Evolutionary conservation across 2,329 filamentous ascomycete genomes (phyloP).

Genomic region (Talaromyces sp.): DNA sequence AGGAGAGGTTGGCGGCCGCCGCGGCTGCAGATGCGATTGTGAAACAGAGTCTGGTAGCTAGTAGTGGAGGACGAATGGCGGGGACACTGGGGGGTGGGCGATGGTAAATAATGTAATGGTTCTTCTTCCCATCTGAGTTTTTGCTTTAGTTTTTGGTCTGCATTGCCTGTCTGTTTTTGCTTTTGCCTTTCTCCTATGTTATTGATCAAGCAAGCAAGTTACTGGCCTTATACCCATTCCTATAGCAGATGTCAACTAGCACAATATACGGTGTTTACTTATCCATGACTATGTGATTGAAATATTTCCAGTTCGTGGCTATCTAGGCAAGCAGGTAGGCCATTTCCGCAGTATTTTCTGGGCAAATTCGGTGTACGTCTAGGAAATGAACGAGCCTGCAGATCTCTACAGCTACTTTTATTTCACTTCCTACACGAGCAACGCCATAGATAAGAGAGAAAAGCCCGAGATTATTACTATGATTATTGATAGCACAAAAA

Average conservation of each 20-base stretch:
- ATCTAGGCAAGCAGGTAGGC: too few relatives aligned
- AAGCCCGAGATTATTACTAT: constrained; percentile 8
- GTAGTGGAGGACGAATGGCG: constrained; percentile 52
- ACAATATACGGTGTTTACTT: not conserved
- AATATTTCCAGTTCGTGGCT: not conserved
- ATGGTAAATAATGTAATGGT: constrained; percentile 8
- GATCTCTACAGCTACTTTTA: too few relatives aligned
- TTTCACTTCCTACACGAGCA: not conserved
- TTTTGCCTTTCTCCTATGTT: not conserved
- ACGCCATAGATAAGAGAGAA: not conserved
- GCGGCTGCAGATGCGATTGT: constrained; percentile 94
- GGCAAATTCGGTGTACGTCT: too few relatives aligned
- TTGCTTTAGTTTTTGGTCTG: not conserved
- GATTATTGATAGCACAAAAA: constrained; percentile 3
- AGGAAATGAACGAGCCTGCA: too few relatives aligned
- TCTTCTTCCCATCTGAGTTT: not conserved
- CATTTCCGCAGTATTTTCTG: too few relatives aligned
- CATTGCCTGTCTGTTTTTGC: not conserved
- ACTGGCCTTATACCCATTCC: constrained; percentile 15
- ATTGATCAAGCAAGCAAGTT: constrained; percentile 2
- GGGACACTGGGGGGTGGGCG: constrained; percentile 37
- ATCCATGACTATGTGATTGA: not conserved
- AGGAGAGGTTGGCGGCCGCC: constrained; percentile 84
- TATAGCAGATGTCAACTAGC: constrained; percentile 8
- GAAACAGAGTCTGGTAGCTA: constrained; percentile 74